Percentiles rank a stretch among this genome's conserved stretches.
Conservation (phyloP, 2,329 filamentous ascomycete genomes). For the Fusarium paranaense region DNA sequence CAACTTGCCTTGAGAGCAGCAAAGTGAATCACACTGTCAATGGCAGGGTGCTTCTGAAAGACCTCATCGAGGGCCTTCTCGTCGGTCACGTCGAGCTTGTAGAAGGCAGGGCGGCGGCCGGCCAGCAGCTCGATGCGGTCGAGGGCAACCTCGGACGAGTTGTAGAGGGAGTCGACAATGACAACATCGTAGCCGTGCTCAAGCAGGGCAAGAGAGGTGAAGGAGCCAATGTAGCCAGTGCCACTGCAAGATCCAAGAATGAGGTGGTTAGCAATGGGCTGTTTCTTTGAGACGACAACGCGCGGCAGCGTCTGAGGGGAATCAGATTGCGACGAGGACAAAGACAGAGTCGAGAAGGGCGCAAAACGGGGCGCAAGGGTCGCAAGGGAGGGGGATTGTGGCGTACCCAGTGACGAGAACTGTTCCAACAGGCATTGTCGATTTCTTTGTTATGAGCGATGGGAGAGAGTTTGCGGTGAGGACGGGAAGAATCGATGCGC, state of each 20-base stretch:
- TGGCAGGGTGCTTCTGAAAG: slow-evolving; percentile 88
- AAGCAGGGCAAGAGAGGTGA: slow-evolving; percentile 92
- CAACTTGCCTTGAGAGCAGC: slow-evolving; percentile 87
- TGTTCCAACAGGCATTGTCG: slow-evolving; percentile 81
- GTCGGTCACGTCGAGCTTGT: slow-evolving; percentile 89
- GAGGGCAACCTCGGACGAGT: slow-evolving; percentile 90
- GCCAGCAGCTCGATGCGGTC: slow-evolving; percentile 95
- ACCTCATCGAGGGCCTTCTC: slow-evolving; percentile 86
- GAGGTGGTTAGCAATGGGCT: slow-evolving; percentile 35
- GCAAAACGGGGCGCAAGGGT: not conserved
- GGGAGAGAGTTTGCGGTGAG: slow-evolving; percentile 35
- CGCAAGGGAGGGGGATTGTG: slow-evolving; percentile 29
- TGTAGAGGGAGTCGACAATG: slow-evolving; percentile 96
- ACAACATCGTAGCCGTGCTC: slow-evolving; percentile 96
- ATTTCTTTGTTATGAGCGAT: slow-evolving; percentile 37
- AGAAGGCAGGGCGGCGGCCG: slow-evolving; percentile 87
- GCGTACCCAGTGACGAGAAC: slow-evolving; percentile 90
- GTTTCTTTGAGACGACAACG: slow-evolving; percentile 14
- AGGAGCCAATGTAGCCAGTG: slow-evolving; percentile 98
- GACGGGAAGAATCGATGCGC: slow-evolving; percentile 12
- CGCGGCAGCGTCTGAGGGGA: slow-evolving; percentile 15
- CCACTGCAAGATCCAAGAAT: slow-evolving; percentile 69
- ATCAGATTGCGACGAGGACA: slow-evolving; percentile 32
- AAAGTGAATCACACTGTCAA: slow-evolving; percentile 99
- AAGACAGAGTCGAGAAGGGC: slow-evolving; percentile 6